Evolutionary conservation across 257 asterid species (phyloP).

Genomic region (Nicotiana noctiflora): DNA sequence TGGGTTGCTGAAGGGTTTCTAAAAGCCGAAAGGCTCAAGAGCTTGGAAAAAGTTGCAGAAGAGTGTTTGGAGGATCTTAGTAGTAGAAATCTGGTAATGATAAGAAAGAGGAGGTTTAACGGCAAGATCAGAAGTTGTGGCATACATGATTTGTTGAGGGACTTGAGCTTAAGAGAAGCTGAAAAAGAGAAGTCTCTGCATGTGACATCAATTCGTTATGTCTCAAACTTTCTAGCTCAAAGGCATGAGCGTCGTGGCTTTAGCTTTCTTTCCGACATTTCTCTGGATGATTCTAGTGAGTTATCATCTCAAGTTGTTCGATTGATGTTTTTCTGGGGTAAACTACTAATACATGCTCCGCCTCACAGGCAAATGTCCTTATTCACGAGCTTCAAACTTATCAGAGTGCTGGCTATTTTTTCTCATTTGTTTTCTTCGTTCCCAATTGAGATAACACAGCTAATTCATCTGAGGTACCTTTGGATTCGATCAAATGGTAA

Average conservation of each 20-base stretch:
- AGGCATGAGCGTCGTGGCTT: conserved; percentile 1
- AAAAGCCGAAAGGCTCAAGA: neutral
- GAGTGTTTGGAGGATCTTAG: conserved; percentile 11
- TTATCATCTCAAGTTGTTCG: neutral
- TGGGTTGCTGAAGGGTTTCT: conserved; percentile 25
- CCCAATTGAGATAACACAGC: conserved; percentile 15
- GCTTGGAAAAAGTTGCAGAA: conserved; percentile 9
- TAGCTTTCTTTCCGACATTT: neutral
- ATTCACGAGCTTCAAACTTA: conserved; percentile 17
- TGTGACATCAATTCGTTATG: conserved; percentile 1
- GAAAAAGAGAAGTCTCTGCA: conserved; percentile 4
- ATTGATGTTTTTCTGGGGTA: conserved; percentile 13
- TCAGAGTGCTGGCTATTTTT: conserved; percentile 25
- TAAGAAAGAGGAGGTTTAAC: conserved; percentile 7
- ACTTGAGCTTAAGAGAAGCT: conserved; percentile 10
- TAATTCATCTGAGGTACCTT: conserved; percentile 27
- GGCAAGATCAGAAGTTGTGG: conserved; percentile 7
- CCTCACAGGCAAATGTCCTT: neutral
- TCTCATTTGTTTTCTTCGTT: conserved; percentile 13
- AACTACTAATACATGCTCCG: neutral
- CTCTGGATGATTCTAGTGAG: neutral
- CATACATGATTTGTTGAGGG: conserved; percentile 4
- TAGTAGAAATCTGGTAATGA: conserved; percentile 4
- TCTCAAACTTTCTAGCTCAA: neutral
- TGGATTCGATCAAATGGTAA: conserved; percentile 15